Percentiles rank a stretch among this genome's conserved stretches.
These are phyloP conservation scores for Globisporangium emineosum DNA, from an alignment of 352 stramenopile genomes.

Conservation along the genomic window DNA sequence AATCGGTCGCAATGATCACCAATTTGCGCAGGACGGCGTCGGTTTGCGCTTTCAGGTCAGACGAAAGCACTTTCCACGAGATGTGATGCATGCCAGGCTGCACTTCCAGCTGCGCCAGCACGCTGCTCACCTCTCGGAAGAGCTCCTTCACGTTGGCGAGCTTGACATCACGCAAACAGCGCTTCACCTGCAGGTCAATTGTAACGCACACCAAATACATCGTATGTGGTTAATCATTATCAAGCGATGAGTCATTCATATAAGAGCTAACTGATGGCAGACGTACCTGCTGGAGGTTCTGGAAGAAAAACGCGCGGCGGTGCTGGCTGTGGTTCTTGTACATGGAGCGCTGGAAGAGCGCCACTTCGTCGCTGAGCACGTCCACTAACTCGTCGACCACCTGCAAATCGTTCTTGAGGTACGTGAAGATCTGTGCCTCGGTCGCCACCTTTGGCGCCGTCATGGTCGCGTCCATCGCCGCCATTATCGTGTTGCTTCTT, in stretches of 20 bases:
- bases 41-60: conserved; percentile 51
- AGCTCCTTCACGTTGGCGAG: conserved; percentile 32
- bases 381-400: conserved; percentile 28
- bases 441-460: background rate
- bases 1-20: conserved; percentile 23
- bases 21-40: conserved; percentile 53
- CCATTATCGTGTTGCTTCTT: background rate
- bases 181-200: conserved; percentile 49
- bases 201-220: background rate
- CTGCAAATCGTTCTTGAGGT: conserved; percentile 37
- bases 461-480: background rate
- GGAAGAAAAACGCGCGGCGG: conserved; percentile 75
- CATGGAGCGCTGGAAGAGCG: conserved; percentile 74
- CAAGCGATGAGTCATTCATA: background rate
- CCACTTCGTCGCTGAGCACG: conserved; percentile 53
- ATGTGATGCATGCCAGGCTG: conserved; percentile 60
- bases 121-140: conserved; percentile 32
- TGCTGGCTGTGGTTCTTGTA: conserved; percentile 91
- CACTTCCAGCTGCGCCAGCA: conserved; percentile 49
- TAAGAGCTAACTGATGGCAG: background rate
- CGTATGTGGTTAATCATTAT: background rate
- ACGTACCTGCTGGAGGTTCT: conserved; percentile 66
- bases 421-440: conserved; percentile 30
- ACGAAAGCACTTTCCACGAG: conserved; percentile 66
- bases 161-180: conserved; percentile 46